Base-by-base conservation (phyloP, 495 filamentous ascomycete genomes). In the Alectoria sarmentosa region DNA sequence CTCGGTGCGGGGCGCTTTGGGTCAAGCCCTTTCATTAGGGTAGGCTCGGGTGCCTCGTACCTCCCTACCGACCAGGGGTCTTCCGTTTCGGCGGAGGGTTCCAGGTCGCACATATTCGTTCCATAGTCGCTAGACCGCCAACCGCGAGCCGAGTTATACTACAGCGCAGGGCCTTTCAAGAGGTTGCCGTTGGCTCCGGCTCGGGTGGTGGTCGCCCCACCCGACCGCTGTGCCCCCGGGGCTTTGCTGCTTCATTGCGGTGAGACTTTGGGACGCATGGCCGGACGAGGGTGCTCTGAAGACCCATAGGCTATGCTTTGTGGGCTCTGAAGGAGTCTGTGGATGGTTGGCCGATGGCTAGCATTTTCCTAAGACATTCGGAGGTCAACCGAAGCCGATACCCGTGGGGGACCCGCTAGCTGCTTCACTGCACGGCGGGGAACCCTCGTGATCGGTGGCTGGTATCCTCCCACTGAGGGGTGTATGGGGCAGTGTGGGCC, bases 301-400 rank as follows among this genome's bases (percentile, higher is more conserved):
- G 74, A 60, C 73, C 65, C 58, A 66, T 61, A 58, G 58, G 67
- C 62, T 23, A 21, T 30, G 61, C 41, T 63, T 46, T 39, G 63
- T 67, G 64, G 69, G 75, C 69, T 63, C 66, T 44, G 77, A 62
- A 75, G 79, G 77, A 75, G 75, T 82, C 74, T 82, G 79, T 83
- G 77, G 78, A 78, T 77, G 68, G 59, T 69, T 83, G 77, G 76
- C 78, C 74, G 68, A 61, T 79, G 74, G 78, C 75, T 69, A 82
- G 11, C 64, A 64, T 68, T 78, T 62, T 71, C 56, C 61, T 61
- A 67, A 79, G 74, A 74, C 73, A 76, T 54, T 72, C 48, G 80
- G 77, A 75, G 78, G 76, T 67, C 77, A 65, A 66, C 65, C 68
- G 63, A 64, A 65, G 65, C 66, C 65, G 64, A 72, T 74, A 77